Evolutionary conservation across 345 rosid genomes (phyloP).

Genomic region (Erucastrum elatum): DNA sequence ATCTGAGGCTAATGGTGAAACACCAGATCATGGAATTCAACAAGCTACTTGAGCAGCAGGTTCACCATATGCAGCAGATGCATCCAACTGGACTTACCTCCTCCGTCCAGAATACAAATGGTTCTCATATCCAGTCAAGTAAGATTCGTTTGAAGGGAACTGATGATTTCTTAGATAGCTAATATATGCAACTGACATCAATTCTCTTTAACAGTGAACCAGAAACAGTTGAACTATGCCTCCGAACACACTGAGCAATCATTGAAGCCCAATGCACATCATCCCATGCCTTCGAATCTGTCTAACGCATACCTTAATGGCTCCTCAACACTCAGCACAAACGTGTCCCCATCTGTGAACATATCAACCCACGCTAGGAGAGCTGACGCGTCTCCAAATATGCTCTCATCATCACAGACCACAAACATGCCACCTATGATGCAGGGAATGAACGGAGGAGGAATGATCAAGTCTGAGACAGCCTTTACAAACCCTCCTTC

Average conservation of each 20-base stretch:
- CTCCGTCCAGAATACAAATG: conserved; percentile 66
- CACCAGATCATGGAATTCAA: conserved; percentile 92
- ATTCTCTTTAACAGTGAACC: conserved; percentile 57
- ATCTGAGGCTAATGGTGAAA: conserved; percentile 85
- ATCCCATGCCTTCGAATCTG: conserved; percentile 48
- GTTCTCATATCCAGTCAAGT: conserved; percentile 72
- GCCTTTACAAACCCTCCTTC: conserved; percentile 66
- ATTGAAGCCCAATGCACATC: conserved; percentile 67
- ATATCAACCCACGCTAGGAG: conserved; percentile 66
- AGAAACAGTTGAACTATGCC: conserved; percentile 59
- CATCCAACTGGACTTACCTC: conserved; percentile 55
- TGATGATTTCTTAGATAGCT: not conserved
- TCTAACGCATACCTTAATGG: conserved; percentile 69
- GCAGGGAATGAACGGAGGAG: conserved; percentile 69
- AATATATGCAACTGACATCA: conserved; percentile 23
- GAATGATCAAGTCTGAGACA: conserved; percentile 72
- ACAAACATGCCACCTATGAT: conserved; percentile 61
- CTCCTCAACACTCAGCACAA: conserved; percentile 56
- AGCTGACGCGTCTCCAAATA: conserved; percentile 56
- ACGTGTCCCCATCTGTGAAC: conserved; percentile 58
- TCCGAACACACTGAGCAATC: conserved; percentile 55
- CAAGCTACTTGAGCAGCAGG: conserved; percentile 92
- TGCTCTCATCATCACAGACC: conserved; percentile 72
- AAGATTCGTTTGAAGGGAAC: conserved; percentile 36
- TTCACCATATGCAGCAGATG: conserved; percentile 74